Base-by-base conservation (phyloP, 176 grass and related monocot genomes). In the Musa acuminata region DNA sequence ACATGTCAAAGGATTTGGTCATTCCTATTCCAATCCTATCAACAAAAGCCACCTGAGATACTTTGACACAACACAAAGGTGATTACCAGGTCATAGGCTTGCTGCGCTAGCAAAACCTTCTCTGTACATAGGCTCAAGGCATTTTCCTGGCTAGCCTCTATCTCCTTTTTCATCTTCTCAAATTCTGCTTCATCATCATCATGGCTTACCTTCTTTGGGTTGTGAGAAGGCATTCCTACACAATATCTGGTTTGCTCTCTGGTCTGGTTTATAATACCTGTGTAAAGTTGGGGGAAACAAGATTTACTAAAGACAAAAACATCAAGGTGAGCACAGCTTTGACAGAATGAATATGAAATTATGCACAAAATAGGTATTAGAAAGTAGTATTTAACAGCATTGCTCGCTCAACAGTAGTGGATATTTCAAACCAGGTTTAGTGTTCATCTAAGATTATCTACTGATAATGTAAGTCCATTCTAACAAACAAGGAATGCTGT, bases 61-160 rank as follows among this genome's bases (percentile, higher is more conserved):
- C 35, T 6, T 13, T 16, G 12, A 20, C 57, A 51, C 54, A 21
- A 25, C 21, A 79, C 26, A 64, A 43, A 43, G 55, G 70, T 54
- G 24, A 72, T 82, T 78, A 99, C 95, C 82, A 94, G 80, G 79
- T 94, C 90, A 85, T 94, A 94, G 66, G 95, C 95, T 91, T 98
- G 95, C 12, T 80, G 88, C 23, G 90, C 95, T 11, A 98, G 84
- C 80, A 98, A 82, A 23, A 98, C 90, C 85, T 98, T 98, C 86
- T 98, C 90, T 1, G 95, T 98, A 80, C 95, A 86, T 73, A 98
- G 86, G 67, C 84, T 90, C 76, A 91, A 72, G 65, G 95, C 95
- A 79, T 91, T 91, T 78, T 94, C 95, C 80, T 94, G 88, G 80
- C 84, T 94, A 71, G 84, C 78, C 89, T 99, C 95, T 60, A 91